Evolutionary conservation across 306 rosid genomes (phyloP).

Genomic region (Prunus campanulata): DNA sequence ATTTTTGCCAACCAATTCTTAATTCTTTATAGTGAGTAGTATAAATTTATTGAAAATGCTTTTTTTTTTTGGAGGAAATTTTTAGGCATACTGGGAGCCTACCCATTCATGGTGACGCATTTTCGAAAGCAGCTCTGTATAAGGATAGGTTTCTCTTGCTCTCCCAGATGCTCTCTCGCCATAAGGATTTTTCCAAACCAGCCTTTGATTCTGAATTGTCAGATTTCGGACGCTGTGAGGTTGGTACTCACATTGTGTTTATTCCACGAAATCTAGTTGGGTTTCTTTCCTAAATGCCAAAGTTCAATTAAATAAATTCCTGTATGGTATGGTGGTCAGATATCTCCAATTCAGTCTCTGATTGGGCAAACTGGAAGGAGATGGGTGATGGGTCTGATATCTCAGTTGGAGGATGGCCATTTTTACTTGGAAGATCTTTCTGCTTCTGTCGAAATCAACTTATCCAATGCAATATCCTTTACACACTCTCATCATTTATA

Average conservation of each 20-base stretch:
- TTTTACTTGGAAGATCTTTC: constrained; percentile 85
- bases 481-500: neutral
- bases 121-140: constrained; percentile 66
- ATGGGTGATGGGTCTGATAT: constrained; percentile 91
- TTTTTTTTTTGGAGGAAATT: neutral
- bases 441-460: constrained; percentile 71
- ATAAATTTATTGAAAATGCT: neutral
- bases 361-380: constrained; percentile 78
- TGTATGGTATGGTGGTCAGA: constrained; percentile 45
- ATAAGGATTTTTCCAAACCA: constrained; percentile 73
- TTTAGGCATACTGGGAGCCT: constrained; percentile 56
- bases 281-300: neutral
- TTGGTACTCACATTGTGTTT: constrained; percentile 17
- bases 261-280: neutral
- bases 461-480: constrained; percentile 86
- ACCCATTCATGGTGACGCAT: constrained; percentile 76
- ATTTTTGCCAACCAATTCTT: neutral
- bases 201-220: constrained; percentile 71
- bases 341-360: constrained; percentile 92
- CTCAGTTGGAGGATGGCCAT: constrained; percentile 87
- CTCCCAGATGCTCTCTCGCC: constrained; percentile 83
- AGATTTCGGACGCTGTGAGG: constrained; percentile 84
- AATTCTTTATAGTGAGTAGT: neutral
- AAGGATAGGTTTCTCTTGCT: constrained; percentile 73
- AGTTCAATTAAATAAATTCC: neutral